Conservation (phyloP, 2,329 filamentous ascomycete species). For the Stemphylium vesicarium region DNA sequence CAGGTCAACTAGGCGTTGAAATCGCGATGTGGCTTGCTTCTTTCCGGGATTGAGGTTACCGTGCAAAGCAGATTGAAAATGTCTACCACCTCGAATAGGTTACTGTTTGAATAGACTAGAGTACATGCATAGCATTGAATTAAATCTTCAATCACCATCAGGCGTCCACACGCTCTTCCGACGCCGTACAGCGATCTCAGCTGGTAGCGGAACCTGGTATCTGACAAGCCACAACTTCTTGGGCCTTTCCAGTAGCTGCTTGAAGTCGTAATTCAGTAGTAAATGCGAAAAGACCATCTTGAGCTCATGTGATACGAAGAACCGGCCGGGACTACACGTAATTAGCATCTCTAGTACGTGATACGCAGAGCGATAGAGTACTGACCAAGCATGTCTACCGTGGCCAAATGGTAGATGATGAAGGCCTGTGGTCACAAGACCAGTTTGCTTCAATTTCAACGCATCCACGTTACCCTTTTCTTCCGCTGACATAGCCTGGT, state of each 20-base stretch:
- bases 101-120: not conserved
- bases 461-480: constrained; percentile 26
- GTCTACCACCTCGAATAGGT: no score
- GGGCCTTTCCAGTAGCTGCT: constrained; percentile 32
- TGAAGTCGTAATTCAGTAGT: constrained; percentile 48
- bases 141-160: not conserved
- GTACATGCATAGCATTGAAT: not conserved
- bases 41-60: not conserved
- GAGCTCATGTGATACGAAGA: constrained; percentile 47
- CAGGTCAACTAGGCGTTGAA: constrained; percentile 21
- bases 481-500: constrained; percentile 23
- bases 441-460: constrained; percentile 49
- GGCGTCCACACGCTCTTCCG: constrained; percentile 20
- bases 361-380: constrained; percentile 33
- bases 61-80: not conserved
- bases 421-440: constrained; percentile 62
- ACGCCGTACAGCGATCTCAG: constrained; percentile 13
- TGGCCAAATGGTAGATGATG: constrained; percentile 63
- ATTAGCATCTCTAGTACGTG: not conserved
- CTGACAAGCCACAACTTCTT: constrained; percentile 25
- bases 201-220: constrained; percentile 12
- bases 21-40: constrained; percentile 20
- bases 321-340: constrained; percentile 47
- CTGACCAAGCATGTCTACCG: constrained; percentile 57
- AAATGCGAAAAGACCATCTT: constrained; percentile 49